Evolutionary conservation across 1,139 yeast genomes (phyloP).

Genomic region (Taphrina populina): DNA sequence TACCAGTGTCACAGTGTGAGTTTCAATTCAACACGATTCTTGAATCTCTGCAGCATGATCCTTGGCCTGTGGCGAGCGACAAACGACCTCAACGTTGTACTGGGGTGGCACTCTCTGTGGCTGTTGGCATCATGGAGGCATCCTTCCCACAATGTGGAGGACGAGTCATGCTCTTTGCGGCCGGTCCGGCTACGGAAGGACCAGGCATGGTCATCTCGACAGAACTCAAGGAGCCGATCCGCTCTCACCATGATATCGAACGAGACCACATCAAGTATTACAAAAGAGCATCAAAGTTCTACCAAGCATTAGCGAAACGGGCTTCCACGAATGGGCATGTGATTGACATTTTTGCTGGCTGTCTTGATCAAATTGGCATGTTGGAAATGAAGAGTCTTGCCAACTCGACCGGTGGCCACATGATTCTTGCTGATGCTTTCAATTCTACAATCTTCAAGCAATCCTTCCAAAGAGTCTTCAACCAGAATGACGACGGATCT

Average conservation of each 20-base stretch:
- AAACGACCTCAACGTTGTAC: slow-evolving; percentile 89
- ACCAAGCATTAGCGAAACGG: slow-evolving; percentile 73
- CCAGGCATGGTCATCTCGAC: slow-evolving; percentile 95
- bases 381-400: slow-evolving; percentile 91
- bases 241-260: slow-evolving; percentile 95
- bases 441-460: slow-evolving; percentile 96
- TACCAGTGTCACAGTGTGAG: slow-evolving; percentile 84
- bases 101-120: slow-evolving; percentile 87
- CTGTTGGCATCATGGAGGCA: slow-evolving; percentile 76
- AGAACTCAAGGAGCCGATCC: slow-evolving; percentile 88
- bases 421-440: slow-evolving; percentile 89
- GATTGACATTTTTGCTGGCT: slow-evolving; percentile 92
- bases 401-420: slow-evolving; percentile 88
- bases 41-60: slow-evolving; percentile 76
- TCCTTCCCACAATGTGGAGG: slow-evolving; percentile 90
- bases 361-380: slow-evolving; percentile 97
- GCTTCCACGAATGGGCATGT: slow-evolving; percentile 78
- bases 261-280: slow-evolving; percentile 87
- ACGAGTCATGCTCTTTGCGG: slow-evolving; percentile 83
- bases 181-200: slow-evolving; percentile 92
- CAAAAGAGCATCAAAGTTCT: slow-evolving; percentile 84
- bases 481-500: slow-evolving; percentile 81
- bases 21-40: slow-evolving; percentile 77
- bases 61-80: slow-evolving; percentile 89
- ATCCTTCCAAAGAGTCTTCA: slow-evolving; percentile 81